Percentiles rank a stretch among this genome's conserved stretches.
These are phyloP conservation scores for Cajanus cajan DNA, from an alignment of 306 rosid genomes.

Conservation along the genomic window DNA sequence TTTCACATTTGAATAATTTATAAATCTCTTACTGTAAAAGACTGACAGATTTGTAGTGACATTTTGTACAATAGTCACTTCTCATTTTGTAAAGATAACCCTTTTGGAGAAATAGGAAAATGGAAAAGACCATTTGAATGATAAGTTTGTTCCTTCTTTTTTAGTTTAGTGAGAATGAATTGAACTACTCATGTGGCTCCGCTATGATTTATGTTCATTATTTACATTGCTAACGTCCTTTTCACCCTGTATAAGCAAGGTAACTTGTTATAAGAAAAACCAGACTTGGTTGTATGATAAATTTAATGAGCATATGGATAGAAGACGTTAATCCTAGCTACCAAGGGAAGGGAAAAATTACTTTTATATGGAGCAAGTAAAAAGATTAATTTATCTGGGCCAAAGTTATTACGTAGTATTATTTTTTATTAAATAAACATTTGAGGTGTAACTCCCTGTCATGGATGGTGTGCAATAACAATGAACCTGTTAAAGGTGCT, in stretches of 20 bases:
- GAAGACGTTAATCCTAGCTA: background rate
- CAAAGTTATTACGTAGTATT: no score
- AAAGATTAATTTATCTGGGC: background rate
- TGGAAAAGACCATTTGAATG: background rate
- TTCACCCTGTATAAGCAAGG: background rate
- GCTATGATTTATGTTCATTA: background rate
- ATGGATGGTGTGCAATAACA: no score
- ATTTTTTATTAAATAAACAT: no score
- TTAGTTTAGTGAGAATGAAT: background rate
- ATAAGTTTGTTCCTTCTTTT: background rate
- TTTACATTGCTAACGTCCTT: background rate
- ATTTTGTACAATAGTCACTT: slow-evolving; percentile 12
- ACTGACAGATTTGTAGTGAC: background rate
- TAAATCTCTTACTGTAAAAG: background rate
- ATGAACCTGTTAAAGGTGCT: no score
- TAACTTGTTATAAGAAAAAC: background rate
- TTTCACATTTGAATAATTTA: slow-evolving; percentile 18
- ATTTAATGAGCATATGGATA: background rate
- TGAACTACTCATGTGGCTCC: no score
- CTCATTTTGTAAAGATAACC: background rate
- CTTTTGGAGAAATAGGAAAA: background rate
- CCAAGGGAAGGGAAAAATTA: background rate
- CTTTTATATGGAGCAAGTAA: background rate
- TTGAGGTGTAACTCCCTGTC: no score
- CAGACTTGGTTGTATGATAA: background rate